Evolutionary conservation across 805 yeast genomes (phyloP).

Genomic region (Pichia scutulata): DNA sequence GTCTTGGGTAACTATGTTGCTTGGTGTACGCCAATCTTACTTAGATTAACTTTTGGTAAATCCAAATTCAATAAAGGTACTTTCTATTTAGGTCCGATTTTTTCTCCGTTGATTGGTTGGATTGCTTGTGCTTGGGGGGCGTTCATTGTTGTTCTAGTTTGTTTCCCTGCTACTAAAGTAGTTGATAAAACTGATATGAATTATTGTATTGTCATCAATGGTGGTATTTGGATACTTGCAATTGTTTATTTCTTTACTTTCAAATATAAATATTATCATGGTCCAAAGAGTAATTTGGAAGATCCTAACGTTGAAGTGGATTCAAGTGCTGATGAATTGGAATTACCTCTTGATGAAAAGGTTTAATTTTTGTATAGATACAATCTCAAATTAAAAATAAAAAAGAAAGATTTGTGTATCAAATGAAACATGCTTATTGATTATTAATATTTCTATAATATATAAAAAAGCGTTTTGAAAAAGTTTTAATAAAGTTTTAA

Average conservation of each 20-base stretch:
- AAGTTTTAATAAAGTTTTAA: no score
- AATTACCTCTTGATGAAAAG: neutral
- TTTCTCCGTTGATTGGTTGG: slow-evolving; percentile 38
- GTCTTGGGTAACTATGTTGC: slow-evolving; percentile 53
- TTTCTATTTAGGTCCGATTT: slow-evolving; percentile 47
- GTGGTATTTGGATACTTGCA: slow-evolving; percentile 25
- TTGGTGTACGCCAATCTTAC: slow-evolving; percentile 51
- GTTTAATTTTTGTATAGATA: neutral
- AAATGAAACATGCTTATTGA: no score
- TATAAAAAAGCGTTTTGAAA: no score
- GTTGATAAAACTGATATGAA: slow-evolving; percentile 33
- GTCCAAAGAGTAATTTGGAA: slow-evolving; percentile 21
- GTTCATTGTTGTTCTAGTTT: slow-evolving; percentile 45
- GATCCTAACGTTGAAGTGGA: slow-evolving; percentile 6
- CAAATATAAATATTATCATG: slow-evolving; percentile 21
- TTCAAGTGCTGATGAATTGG: slow-evolving; percentile 9
- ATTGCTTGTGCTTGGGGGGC: slow-evolving; percentile 40
- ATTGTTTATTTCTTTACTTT: slow-evolving; percentile 17
- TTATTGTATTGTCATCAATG: slow-evolving; percentile 29
- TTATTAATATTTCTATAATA: no score
- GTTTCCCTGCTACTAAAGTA: slow-evolving; percentile 44
- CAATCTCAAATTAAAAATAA: no score
- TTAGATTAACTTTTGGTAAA: slow-evolving; percentile 40
- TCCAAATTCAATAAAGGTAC: slow-evolving; percentile 52
- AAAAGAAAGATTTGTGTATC: no score